Conservation (phyloP, 2,329 filamentous ascomycete genomes). For the Exophiala aquamarina region DNA sequence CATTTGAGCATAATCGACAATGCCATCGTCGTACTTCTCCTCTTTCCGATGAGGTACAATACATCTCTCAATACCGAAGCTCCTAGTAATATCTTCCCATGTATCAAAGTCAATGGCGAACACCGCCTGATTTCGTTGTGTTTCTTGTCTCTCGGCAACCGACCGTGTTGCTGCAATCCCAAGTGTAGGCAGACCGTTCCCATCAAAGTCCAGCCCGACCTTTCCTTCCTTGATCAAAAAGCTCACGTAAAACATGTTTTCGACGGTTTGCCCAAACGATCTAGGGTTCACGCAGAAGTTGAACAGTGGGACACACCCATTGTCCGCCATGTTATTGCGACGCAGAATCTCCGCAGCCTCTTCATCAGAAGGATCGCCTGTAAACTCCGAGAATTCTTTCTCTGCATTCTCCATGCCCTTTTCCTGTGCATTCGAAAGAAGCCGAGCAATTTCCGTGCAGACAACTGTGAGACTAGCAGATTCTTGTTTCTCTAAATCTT, state of each 20-base stretch:
- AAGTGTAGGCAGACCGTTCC: constrained; percentile 72
- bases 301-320: constrained; percentile 74
- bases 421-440: constrained; percentile 50
- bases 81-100: constrained; percentile 75
- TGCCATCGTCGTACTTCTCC: constrained; percentile 45
- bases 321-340: constrained; percentile 63
- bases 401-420: constrained; percentile 44
- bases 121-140: constrained; percentile 75
- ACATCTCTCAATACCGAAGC: constrained; percentile 72
- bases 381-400: constrained; percentile 28
- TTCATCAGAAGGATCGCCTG: constrained; percentile 37
- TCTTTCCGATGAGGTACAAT: constrained; percentile 83
- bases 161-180: constrained; percentile 47
- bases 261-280: constrained; percentile 91
- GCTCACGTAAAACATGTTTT: constrained; percentile 95
- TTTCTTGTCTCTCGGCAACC: constrained; percentile 45
- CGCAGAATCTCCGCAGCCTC: constrained; percentile 57
- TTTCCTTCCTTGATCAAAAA: constrained; percentile 88
- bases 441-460: constrained; percentile 70
- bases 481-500: constrained; percentile 73
- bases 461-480: constrained; percentile 77
- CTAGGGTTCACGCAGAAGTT: constrained; percentile 85
- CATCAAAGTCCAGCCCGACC: constrained; percentile 71
- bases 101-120: constrained; percentile 82
- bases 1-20: constrained; percentile 35